Evolutionary conservation across 108 stramenopile genomes (phyloP), one percentile per base, ranked within the genome.

Genomic region (Fragilaria crotonensis): DNA sequence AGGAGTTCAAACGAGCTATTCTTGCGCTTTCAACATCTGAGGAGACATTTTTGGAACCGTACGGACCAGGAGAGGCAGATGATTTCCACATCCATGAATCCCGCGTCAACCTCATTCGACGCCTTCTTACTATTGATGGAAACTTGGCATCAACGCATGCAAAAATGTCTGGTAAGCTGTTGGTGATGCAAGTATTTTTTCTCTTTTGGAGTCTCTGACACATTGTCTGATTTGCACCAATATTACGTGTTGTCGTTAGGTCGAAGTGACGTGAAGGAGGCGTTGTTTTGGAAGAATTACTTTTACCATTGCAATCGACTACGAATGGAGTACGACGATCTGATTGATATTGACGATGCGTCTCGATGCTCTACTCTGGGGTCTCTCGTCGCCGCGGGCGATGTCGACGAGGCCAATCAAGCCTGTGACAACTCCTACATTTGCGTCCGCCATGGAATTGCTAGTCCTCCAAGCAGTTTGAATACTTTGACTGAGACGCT

Each of bases 251-350:
- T 44, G 9, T 44, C 41, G 9, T 14, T 5, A 59, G 44, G 54
- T 54, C 56, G 57, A 29, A 47, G 45, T 59, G 52, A 51, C 28
- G 44, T 68, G 0, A 62, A 65, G 25, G 71, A 75, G 57, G 50
- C 54, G n/a, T 25, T 68, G 1, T 83, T 83, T 52, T 83, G 81
- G 81, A 67, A 54, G 33, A 83, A 83, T 47, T 83, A 83, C 49
- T 78, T 83, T 54, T 54, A 54, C 55, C 68, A 77, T 36, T 81
- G 80, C 48, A 70, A 81, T 49, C 27, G 27, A 47, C 18, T 60
- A 0, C 44, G 73, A 61, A 41, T 53, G 5, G 48, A 71, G 36
- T 46, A 76, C 63, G 2, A 22, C 5, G 7, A 46, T 46, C 20
- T 4, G 22, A 46, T 21, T 46, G 22, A n/a, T 2, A 46, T 21